Conservation (phyloP, 116 monocot species). For the Posidonia oceanica region DNA sequence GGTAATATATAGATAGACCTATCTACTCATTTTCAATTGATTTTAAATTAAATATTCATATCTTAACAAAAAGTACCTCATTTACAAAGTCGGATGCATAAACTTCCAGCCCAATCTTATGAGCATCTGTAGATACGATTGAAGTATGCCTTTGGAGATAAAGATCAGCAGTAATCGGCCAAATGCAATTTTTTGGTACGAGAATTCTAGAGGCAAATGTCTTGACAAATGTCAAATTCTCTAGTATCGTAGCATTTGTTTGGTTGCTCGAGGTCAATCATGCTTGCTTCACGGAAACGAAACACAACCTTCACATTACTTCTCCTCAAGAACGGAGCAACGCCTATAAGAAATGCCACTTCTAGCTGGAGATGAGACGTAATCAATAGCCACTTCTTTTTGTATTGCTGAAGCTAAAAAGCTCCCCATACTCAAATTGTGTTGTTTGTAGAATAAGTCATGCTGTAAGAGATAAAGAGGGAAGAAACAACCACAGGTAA, state of each 20-base stretch:
- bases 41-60: no score
- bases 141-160: slow-evolving; percentile 41
- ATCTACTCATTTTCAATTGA: no score
- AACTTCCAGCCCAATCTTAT: slow-evolving; percentile 54
- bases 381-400: neutral
- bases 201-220: slow-evolving; percentile 79
- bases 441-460: no score
- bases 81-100: slow-evolving; percentile 68
- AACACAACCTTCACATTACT: slow-evolving; percentile 58
- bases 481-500: no score
- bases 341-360: neutral
- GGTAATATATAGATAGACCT: no score
- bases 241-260: slow-evolving; percentile 49
- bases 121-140: no score
- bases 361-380: neutral
- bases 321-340: slow-evolving; percentile 7
- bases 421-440: no score
- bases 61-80: slow-evolving; percentile 14
- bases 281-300: slow-evolving; percentile 36
- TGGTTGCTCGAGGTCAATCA: no score
- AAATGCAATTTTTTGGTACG: slow-evolving; percentile 73
- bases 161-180: slow-evolving; percentile 39
- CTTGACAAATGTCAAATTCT: slow-evolving; percentile 70
- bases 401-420: no score
- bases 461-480: no score